A percentile compares a stretch with the other conserved stretches of the same genome.
phyloP scores from a whole-genome alignment of 805 yeast species.

The Ogataea henricii region DNA sequence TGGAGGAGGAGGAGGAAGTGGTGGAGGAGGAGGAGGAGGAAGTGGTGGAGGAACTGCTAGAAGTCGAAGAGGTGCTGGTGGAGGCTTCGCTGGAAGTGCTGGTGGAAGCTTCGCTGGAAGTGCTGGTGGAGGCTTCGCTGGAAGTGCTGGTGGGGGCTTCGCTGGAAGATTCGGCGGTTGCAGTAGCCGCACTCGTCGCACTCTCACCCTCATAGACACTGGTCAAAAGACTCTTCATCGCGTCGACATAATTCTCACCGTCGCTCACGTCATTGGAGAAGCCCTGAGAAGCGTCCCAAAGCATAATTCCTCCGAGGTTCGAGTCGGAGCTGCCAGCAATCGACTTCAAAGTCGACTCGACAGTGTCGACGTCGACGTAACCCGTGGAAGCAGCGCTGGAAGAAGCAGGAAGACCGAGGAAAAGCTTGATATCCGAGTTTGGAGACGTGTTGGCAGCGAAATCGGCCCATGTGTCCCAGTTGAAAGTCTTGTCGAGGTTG shows the following conservation, averaged over 20 bases:
- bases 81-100: slow-evolving; percentile 16
- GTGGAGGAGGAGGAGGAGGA: slow-evolving; percentile 10
- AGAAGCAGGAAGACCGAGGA: slow-evolving; percentile 70
- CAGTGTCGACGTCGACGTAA: slow-evolving; percentile 48
- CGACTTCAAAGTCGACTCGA: slow-evolving; percentile 31
- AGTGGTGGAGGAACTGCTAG: slow-evolving; percentile 13
- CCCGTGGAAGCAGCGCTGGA: slow-evolving; percentile 58
- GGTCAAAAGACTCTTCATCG: slow-evolving; percentile 29
- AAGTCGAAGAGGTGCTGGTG: slow-evolving; percentile 14
- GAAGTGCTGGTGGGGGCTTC: slow-evolving; percentile 12
- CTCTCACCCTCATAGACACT: slow-evolving; percentile 15
- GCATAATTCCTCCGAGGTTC: slow-evolving; percentile 70
- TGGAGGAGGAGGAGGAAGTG: neutral
- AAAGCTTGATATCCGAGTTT: slow-evolving; percentile 69
- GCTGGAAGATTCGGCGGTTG: too few relatives aligned
- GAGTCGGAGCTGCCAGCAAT: slow-evolving; percentile 26
- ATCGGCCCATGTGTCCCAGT: slow-evolving; percentile 69
- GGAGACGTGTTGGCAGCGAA: slow-evolving; percentile 62
- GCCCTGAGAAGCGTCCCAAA: slow-evolving; percentile 82
- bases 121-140: slow-evolving; percentile 13
- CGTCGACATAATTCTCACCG: slow-evolving; percentile 39
- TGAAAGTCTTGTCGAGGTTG: slow-evolving; percentile 53
- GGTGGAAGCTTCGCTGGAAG: slow-evolving; percentile 14
- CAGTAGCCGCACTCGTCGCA: too few relatives aligned
- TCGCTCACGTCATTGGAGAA: slow-evolving; percentile 47